Conservation (phyloP, 192 early-diverging fungal species). For the Backusella luteola region DNA sequence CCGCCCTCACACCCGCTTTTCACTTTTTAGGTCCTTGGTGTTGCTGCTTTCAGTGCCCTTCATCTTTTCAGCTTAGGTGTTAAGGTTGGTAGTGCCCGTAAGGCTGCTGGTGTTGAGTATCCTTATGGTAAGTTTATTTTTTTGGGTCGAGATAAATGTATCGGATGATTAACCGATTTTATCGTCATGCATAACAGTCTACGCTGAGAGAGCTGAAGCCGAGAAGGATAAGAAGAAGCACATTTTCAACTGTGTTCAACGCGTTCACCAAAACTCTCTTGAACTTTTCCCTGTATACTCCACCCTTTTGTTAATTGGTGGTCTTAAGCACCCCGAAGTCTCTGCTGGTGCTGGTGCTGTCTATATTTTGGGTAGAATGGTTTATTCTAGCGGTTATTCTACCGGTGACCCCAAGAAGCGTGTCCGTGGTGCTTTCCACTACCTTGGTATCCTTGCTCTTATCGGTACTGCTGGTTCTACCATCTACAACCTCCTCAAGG, state of each 20-base stretch:
- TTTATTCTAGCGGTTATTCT: conserved; percentile 54
- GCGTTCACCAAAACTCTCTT: conserved; percentile 65
- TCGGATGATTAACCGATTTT: not conserved
- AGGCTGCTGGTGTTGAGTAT: conserved; percentile 61
- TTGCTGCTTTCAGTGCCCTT: not conserved
- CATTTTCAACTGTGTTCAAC: conserved; percentile 73
- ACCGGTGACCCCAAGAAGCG: conserved; percentile 65
- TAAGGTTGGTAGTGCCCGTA: conserved; percentile 55
- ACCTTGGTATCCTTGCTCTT: conserved; percentile 53
- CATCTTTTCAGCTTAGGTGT: not conserved
- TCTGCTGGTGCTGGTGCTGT: conserved; percentile 52
- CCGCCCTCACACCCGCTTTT: not conserved
- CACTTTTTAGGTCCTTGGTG: conserved; percentile 14
- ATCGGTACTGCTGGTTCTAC: conserved; percentile 42
- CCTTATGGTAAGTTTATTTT: conserved; percentile 53
- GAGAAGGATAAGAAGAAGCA: conserved; percentile 62
- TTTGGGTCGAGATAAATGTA: not conserved
- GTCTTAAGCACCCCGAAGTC: conserved; percentile 52
- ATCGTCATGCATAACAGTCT: conserved; percentile 34
- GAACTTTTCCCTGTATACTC: conserved; percentile 59
- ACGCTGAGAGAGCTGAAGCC: conserved; percentile 59
- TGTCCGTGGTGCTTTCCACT: conserved; percentile 40
- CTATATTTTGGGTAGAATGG: conserved; percentile 46
- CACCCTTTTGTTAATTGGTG: conserved; percentile 48
- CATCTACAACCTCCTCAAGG: conserved; percentile 38